A percentile compares a stretch with the other conserved stretches of the same genome.
Conservation (phyloP, 805 yeast genomes). For the Zygoascus bituminiphila region DNA sequence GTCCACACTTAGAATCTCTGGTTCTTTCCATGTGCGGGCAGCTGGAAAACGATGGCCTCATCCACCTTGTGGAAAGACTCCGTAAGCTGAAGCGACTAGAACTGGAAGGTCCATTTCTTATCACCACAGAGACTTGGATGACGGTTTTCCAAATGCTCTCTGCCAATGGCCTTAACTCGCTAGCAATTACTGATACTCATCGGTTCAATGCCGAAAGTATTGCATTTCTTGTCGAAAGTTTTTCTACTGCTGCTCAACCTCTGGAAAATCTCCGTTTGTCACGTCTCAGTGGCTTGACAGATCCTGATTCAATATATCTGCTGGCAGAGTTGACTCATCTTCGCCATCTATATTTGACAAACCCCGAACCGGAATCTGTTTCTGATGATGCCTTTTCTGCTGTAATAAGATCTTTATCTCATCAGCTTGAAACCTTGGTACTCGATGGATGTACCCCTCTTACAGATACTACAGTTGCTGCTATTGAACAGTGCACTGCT, state of each 20-base stretch:
- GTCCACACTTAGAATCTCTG: slow-evolving; percentile 62
- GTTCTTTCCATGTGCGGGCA: slow-evolving; percentile 91
- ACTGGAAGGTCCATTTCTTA: slow-evolving; percentile 87
- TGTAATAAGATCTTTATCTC: slow-evolving; percentile 45
- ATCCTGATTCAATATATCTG: slow-evolving; percentile 48
- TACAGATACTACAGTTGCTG: slow-evolving; percentile 56
- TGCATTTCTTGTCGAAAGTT: slow-evolving; percentile 46
- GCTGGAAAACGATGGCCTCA: slow-evolving; percentile 65
- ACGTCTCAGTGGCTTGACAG: slow-evolving; percentile 63
- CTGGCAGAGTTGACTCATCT: slow-evolving; percentile 55
- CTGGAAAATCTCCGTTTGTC: slow-evolving; percentile 54
- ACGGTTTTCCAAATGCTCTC: slow-evolving; percentile 57
- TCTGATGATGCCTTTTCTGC: slow-evolving; percentile 60
- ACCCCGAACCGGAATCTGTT: slow-evolving; percentile 36
- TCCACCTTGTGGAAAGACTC: slow-evolving; percentile 54
- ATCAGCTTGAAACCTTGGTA: slow-evolving; percentile 45
- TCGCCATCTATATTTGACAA: slow-evolving; percentile 52
- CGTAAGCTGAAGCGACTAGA: slow-evolving; percentile 43
- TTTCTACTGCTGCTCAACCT: not conserved
- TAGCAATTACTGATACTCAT: slow-evolving; percentile 75
- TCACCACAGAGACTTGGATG: slow-evolving; percentile 71
- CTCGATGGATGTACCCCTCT: slow-evolving; percentile 69
- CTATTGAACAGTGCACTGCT: slow-evolving; percentile 46
- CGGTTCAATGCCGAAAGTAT: slow-evolving; percentile 65
- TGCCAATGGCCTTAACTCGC: slow-evolving; percentile 39